Percentiles rank a stretch among this genome's conserved stretches.
Evolutionary conservation across 1,139 yeast species (phyloP).

Genomic region (Geotrichum aggregatum): DNA sequence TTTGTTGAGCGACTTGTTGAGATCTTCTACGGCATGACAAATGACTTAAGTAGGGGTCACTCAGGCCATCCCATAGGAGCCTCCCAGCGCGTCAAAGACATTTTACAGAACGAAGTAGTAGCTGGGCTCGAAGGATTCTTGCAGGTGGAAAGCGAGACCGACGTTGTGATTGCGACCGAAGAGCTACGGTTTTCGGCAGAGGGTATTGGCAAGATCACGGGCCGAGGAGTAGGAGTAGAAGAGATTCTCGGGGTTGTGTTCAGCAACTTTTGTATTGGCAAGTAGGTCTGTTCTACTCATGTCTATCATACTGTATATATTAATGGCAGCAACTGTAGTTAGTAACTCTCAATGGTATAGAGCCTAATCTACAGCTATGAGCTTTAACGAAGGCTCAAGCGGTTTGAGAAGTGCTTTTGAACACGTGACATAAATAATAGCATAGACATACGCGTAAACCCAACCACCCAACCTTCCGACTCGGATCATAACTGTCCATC

Average conservation of each 20-base stretch:
- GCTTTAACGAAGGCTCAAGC: not conserved
- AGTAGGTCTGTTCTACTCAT: no score
- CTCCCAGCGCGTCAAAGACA: constrained; percentile 71
- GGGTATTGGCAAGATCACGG: constrained; percentile 90
- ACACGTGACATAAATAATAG: no score
- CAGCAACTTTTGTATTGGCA: constrained; percentile 90
- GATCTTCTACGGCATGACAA: constrained; percentile 46
- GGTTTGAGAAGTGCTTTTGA: not conserved
- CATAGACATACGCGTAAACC: no score
- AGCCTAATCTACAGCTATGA: no score
- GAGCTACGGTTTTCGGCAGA: constrained; percentile 69
- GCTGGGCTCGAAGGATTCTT: constrained; percentile 63
- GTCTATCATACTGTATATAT: no score
- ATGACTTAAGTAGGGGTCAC: not conserved
- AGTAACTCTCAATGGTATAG: no score
- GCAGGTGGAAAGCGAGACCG: constrained; percentile 50
- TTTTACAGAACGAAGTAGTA: constrained; percentile 66
- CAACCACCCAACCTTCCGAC: no score
- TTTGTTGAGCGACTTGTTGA: constrained; percentile 43
- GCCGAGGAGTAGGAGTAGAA: constrained; percentile 82
- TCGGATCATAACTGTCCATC: not conserved
- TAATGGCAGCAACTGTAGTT: no score
- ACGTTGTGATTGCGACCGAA: constrained; percentile 78
- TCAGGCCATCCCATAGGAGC: constrained; percentile 44
- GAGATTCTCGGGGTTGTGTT: constrained; percentile 89